These are phyloP conservation scores for Geranium brycei DNA, from an alignment of 345 rosid species.

Conservation along the genomic window DNA sequence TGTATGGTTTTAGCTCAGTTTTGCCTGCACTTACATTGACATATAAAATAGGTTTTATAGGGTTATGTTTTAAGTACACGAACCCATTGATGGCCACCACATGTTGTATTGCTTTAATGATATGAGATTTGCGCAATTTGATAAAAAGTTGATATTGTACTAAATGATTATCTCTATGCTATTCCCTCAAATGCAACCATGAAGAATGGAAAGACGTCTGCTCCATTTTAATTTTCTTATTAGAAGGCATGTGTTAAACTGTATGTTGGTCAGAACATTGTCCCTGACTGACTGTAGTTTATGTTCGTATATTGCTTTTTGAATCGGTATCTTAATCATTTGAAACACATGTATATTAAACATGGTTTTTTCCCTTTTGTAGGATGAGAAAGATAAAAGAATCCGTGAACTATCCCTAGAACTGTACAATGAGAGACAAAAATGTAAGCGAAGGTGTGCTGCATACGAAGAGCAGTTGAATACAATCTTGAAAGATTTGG, in stretches of 20 bases:
- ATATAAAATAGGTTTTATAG: no score
- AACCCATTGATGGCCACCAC: no score
- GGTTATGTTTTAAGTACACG: no score
- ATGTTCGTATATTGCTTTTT: no score
- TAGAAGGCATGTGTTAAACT: background rate
- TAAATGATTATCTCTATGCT: background rate
- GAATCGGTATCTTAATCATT: no score
- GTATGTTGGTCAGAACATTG: no score
- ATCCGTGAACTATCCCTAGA: constrained; percentile 7
- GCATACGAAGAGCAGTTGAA: constrained; percentile 7
- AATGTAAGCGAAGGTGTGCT: constrained; percentile 5
- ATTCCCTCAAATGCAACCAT: background rate
- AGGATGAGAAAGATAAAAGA: constrained; percentile 11
- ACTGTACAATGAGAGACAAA: constrained; percentile 10
- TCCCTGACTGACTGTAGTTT: no score
- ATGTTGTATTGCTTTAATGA: no score
- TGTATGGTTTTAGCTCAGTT: no score
- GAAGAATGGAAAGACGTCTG: background rate
- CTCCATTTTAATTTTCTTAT: background rate
- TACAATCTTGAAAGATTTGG: constrained; percentile 4
- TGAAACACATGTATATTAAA: no score
- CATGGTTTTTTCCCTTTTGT: background rate
- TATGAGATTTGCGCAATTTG: no score
- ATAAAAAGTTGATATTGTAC: background rate
- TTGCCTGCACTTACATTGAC: no score